Evolutionary conservation across 345 rosid genomes (phyloP).

Genomic region (Cardamine occulta): DNA sequence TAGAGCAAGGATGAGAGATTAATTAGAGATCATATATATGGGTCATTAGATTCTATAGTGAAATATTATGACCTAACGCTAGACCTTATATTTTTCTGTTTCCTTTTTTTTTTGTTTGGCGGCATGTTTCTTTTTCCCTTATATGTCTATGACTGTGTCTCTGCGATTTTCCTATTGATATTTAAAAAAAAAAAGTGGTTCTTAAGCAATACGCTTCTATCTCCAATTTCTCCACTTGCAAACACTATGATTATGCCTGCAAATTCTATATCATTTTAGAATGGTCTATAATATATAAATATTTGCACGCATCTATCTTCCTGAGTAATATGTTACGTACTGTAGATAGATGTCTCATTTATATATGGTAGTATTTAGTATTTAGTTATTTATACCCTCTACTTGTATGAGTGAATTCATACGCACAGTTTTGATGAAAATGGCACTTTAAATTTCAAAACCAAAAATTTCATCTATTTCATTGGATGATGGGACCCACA

Average conservation of each 20-base stretch:
- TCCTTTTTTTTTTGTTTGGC: not conserved
- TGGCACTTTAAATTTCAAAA: not conserved
- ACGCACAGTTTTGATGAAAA: not conserved
- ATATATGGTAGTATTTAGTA: not conserved
- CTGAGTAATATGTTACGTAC: slow-evolving; percentile 30
- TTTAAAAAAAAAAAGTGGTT: slow-evolving; percentile 25
- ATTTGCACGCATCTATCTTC: slow-evolving; percentile 18
- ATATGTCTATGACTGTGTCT: not conserved
- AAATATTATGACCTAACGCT: slow-evolving; percentile 35
- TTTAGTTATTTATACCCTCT: not conserved
- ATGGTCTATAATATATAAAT: slow-evolving; percentile 16
- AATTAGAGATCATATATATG: slow-evolving; percentile 4
- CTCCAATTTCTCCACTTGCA: slow-evolving; percentile 39
- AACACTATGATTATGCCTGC: slow-evolving; percentile 40
- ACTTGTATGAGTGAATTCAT: not conserved
- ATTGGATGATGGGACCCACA: slow-evolving; percentile 23
- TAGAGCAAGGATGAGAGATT: slow-evolving; percentile 5
- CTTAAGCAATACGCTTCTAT: slow-evolving; percentile 42
- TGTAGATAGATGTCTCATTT: slow-evolving; percentile 11
- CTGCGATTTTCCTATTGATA: slow-evolving; percentile 5
- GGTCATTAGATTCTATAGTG: slow-evolving; percentile 20
- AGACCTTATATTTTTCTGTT: slow-evolving; percentile 9
- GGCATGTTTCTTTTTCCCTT: not conserved
- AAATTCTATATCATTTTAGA: slow-evolving; percentile 35
- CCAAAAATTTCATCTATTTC: not conserved